Evolutionary conservation across 768 basidiomycete species (phyloP), one percentile per base, ranked within the genome.

Genomic region (Suillus weaverae): DNA sequence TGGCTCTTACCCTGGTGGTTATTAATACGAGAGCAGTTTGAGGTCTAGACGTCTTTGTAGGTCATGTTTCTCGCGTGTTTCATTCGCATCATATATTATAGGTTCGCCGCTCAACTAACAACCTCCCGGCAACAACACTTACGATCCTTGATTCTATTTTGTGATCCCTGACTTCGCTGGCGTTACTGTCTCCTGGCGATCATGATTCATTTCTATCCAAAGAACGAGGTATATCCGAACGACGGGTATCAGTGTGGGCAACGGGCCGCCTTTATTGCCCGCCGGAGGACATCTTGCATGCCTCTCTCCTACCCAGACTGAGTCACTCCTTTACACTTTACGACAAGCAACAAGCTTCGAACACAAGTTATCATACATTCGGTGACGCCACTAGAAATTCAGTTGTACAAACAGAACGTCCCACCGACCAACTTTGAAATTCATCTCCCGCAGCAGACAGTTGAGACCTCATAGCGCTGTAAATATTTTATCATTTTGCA

Each of bases 281-380:
- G n/a, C n/a, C n/a, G n/a, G n/a, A 36, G 36, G 36, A 36, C 11
- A 6, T 41, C 16, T 41, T 7, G 7, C 39, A 41, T 16, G 39
- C 39, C 14, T 18, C 14, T 18, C 16, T 20, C 18, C 43, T 20
- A 20, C 8, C n/a, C 44, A 44, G n/a, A 9, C 43, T 36, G 2
- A 11, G n/a, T n/a, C n/a, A n/a, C n/a, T 9, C 9, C 43, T 44
- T 44, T 68, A 38, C 53, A 97, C 93, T 18, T 85, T 98, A 54
- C 89, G 92, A 39, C 88, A 92, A 66, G 96, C 94, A n/a, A 83
- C 46, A 96, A 95, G 74, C 83, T 98, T 14, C 95, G 96, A 0
- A 89, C 92, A 0, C 95, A 98, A 74, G 94, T 97, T 75, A 90
- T 97, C 64, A 84, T 81, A 66, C 81, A 83, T 13, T 73, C 79